Evolutionary conservation across 768 basidiomycete genomes (phyloP), one percentile per base, ranked within the genome.

Genomic region (Piloderma croceum): DNA sequence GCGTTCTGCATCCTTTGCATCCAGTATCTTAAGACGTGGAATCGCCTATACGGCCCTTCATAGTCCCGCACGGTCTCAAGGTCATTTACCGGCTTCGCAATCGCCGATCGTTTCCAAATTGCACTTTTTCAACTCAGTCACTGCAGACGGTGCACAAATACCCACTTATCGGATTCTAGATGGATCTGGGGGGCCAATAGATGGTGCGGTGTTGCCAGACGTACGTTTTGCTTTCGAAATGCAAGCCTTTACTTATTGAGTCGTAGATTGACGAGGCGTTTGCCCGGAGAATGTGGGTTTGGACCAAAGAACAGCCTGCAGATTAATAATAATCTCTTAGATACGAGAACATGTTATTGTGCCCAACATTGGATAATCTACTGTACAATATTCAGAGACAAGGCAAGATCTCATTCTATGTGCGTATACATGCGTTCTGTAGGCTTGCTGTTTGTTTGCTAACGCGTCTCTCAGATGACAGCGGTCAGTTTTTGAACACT

Each of bases 331-430:
- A 34, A 43, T 36, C 39, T 31, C 19, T 11, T 36, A 81, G 81
- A 45, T 92, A 88, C 52, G 80, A 84, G 59, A 66, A 81, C 42
- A 90, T 90, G 84, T 74, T 76, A 41, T 69, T 88, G 22, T 64
- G 90, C 40, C 92, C 92, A 0, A 78, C 81, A 29, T 65, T 93
- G 57, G 92, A 96, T 64, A 91, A 81, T 49, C 69, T 94, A 24
- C 70, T 97, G 12, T 88, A 91, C 62, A 92, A 92, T 51, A 80
- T 92, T 7, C 92, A 97, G 57, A 77, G 92, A 6, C 92, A 97
- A 60, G 92, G 92, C 20, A 90, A 89, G 62, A 90, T 90, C 49
- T 86, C 85, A 4, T 91, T 90, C 61, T 91, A 90, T 58, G 90
- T 88, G 57, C 52, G 83, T 65, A 17, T 41, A 44, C 34, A 38